Base-by-base conservation (phyloP, 2,329 filamentous ascomycete genomes). In the Colletotrichum sp. region DNA sequence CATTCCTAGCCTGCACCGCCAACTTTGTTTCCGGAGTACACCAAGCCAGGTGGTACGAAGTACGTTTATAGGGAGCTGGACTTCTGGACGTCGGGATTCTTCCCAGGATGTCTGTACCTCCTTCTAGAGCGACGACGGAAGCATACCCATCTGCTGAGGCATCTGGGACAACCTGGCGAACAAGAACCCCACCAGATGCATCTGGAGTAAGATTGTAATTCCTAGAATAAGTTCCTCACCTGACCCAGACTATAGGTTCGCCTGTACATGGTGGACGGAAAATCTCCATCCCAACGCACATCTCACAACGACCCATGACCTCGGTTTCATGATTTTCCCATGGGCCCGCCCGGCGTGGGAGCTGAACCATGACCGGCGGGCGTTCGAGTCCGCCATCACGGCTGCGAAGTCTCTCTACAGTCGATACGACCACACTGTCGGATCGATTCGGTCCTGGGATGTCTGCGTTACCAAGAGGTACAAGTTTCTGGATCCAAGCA, bases 41-140 rank as follows among this genome's bases (percentile, higher is more conserved):
- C 84, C 12, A 79, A 83, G 30, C 83, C 84, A n/a, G 82, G 81
- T 10, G 79, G 81, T 1, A 81, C 79, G 0, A 79, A 78, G 16
- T 89, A 88, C 72, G 82, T 85, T 21, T 85, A 87, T 70, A 81
- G 85, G 14, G 81, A 83, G 32, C 79, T 83, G 1, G 82, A 85
- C 12, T 88, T 88, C 72, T 89, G 87, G 87, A 89, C 87, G 0
- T 87, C 84, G 3, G 87, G 87, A 0, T 89, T 89, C 81, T 89
- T 89, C 70, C 87, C 87, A 0, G 87, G 87, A 0, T 83, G 82
- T 4, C 76, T 89, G 3, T 87, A 88, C 70, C 79, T 85, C 1
- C 80, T 89, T 0, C 79, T 87, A 7, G 82, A 86, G 72, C 73
- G 85, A 13, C 65, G 81, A 59, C 78, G 82, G 48, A 82, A 79